phyloP scores from a whole-genome alignment of 345 rosid genomes.

The Raphanus raphanistrum region DNA sequence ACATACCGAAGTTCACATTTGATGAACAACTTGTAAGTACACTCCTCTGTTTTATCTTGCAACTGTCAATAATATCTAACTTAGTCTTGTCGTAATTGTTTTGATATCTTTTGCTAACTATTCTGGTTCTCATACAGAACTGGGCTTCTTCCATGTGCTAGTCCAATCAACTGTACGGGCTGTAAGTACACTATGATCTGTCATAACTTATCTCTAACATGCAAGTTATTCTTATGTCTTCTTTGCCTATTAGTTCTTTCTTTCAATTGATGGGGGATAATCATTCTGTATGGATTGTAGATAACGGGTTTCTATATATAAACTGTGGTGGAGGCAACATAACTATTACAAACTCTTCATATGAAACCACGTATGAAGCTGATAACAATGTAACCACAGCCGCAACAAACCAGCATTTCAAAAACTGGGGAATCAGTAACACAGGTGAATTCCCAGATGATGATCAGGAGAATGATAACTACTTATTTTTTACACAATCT shows the following conservation, averaged over 20 bases:
- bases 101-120: background rate
- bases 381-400: background rate
- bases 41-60: background rate
- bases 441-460: background rate
- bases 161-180: background rate
- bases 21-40: slow-evolving; percentile 22
- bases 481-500: background rate
- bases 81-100: background rate
- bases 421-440: background rate
- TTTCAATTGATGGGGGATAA: background rate
- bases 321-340: background rate
- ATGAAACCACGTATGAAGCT: background rate
- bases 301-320: background rate
- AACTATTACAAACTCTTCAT: background rate
- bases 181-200: background rate
- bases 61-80: background rate
- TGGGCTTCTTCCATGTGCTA: slow-evolving; percentile 18
- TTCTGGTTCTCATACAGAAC: slow-evolving; percentile 2
- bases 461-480: background rate
- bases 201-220: background rate
- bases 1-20: slow-evolving; percentile 19
- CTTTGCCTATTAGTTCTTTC: background rate
- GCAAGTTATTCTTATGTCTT: background rate
- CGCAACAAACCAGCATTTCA: background rate
- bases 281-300: background rate